These are phyloP conservation scores for Hyphopichia pseudoburtonii DNA, from an alignment of 1,139 yeast genomes.

Conservation along the genomic window DNA sequence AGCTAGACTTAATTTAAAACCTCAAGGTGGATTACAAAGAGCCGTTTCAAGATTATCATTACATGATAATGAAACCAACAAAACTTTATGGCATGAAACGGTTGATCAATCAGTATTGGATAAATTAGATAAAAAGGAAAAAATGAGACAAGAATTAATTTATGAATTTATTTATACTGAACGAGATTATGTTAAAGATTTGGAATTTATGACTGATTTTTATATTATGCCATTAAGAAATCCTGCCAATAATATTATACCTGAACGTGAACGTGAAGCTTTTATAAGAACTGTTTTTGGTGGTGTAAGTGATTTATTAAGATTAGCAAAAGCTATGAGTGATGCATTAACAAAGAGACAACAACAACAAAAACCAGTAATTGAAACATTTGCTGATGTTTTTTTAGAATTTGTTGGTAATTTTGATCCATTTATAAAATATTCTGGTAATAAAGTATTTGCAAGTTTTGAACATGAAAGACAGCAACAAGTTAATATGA, in stretches of 20 bases:
- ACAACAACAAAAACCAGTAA: constrained; percentile 78
- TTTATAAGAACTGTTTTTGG: constrained; percentile 91
- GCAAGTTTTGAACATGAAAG: constrained; percentile 96
- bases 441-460: constrained; percentile 95
- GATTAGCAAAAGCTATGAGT: constrained; percentile 79
- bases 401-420: constrained; percentile 79
- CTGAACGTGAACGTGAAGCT: constrained; percentile 84
- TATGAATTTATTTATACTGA: constrained; percentile 94
- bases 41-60: constrained; percentile 80
- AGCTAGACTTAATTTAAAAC: constrained; percentile 84
- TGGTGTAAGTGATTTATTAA: constrained; percentile 82
- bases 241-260: constrained; percentile 72
- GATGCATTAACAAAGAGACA: constrained; percentile 90
- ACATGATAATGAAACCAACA: constrained; percentile 76
- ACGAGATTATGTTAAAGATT: constrained; percentile 90
- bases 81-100: constrained; percentile 91
- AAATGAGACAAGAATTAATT: constrained; percentile 91
- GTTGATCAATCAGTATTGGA: constrained; percentile 83
- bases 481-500: constrained; percentile 85
- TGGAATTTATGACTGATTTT: constrained; percentile 89
- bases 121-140: constrained; percentile 77
- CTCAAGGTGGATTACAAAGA: constrained; percentile 81
- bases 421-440: constrained; percentile 88
- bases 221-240: constrained; percentile 90
- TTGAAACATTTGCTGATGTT: constrained; percentile 83